These are phyloP conservation scores for Lodderomyces orthopsilosis DNA, from an alignment of 1,139 yeast genomes.

Conservation along the genomic window DNA sequence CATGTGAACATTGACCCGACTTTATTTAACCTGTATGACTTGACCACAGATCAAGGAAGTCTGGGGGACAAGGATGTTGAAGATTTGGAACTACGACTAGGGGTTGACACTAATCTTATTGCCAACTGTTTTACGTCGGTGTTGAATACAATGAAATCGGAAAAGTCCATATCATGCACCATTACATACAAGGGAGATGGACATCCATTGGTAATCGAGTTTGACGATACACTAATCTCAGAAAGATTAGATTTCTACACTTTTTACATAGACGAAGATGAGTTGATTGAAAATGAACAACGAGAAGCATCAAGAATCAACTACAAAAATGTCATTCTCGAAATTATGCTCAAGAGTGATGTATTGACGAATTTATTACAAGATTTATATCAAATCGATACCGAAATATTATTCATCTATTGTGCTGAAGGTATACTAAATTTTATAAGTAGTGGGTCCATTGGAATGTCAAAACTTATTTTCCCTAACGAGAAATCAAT, in stretches of 20 bases:
- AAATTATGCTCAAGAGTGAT: slow-evolving; percentile 65
- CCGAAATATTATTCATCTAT: slow-evolving; percentile 57
- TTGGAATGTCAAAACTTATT: slow-evolving; percentile 67
- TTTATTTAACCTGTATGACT: slow-evolving; percentile 31
- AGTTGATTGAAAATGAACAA: slow-evolving; percentile 14
- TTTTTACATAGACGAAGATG: slow-evolving; percentile 38
- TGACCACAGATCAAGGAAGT: slow-evolving; percentile 14
- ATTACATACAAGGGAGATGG: slow-evolving; percentile 55
- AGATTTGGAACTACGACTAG: slow-evolving; percentile 28
- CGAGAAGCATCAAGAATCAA: slow-evolving; percentile 31
- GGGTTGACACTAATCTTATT: slow-evolving; percentile 37
- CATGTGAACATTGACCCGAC: slow-evolving; percentile 37
- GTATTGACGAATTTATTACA: slow-evolving; percentile 61
- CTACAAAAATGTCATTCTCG: slow-evolving; percentile 51
- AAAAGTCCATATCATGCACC: slow-evolving; percentile 27
- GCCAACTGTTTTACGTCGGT: slow-evolving; percentile 35
- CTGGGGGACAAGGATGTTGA: slow-evolving; percentile 7
- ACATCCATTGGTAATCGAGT: slow-evolving; percentile 62
- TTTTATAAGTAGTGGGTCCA: slow-evolving; percentile 63
- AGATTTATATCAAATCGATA: slow-evolving; percentile 64
- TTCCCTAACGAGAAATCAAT: slow-evolving; percentile 65
- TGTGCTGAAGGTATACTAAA: slow-evolving; percentile 33
- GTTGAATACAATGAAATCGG: slow-evolving; percentile 15
- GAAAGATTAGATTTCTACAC: slow-evolving; percentile 74
- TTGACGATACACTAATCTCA: slow-evolving; percentile 66